Evolutionary conservation across 2,329 filamentous ascomycete genomes (phyloP), one percentile per base, ranked within the genome.

Genomic region (Ophiostoma novo-ulmi): DNA sequence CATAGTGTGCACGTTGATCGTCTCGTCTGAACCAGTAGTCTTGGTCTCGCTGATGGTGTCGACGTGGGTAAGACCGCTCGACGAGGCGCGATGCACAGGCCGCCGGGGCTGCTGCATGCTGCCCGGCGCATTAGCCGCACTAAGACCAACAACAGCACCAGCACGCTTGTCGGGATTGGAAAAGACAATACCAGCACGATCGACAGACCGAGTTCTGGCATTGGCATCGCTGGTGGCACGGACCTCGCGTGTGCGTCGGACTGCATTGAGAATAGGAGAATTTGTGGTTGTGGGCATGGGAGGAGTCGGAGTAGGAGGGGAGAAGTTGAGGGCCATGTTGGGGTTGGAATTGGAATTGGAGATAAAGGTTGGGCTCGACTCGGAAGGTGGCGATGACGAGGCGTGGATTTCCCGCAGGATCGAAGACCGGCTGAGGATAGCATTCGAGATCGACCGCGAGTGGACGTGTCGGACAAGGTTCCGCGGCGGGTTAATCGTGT

Each of bases 81-180:
- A 55, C 22, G 38, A 52, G 14, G 58, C 31, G n/a, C 22, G 61
- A 20, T 55, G 41, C 8, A 36, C 38, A 1, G 55, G 41, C 38
- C 31, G 58, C 14, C 31, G 7, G 8, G 44, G 69, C 78, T 77
- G 80, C 75, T 82, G 88, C 74, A 83, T 83, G 77, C 77, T 88
- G 71, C 90, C 91, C 3, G 88, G 84, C 1, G 85, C 90, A 31
- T 85, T 80, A 1, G 88, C 83, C 4, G 84, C 87, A 77, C 85
- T 91, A 36, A 92, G 75, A 4, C 86, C 87, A 2, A 93, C 83
- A 73, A 86, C 88, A 0, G 91, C 83, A 58, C 85, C 84, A 2
- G 85, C 85, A 72, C 90, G 88, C 74, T 89, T 88, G 76, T 92
- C 88, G 11, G 83, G 80, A 69, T 82, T 87, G 31, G 82, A 81